These are phyloP conservation scores for Tolypocladium tropicale DNA, from an alignment of 2,329 filamentous ascomycete genomes.

Conservation along the genomic window DNA sequence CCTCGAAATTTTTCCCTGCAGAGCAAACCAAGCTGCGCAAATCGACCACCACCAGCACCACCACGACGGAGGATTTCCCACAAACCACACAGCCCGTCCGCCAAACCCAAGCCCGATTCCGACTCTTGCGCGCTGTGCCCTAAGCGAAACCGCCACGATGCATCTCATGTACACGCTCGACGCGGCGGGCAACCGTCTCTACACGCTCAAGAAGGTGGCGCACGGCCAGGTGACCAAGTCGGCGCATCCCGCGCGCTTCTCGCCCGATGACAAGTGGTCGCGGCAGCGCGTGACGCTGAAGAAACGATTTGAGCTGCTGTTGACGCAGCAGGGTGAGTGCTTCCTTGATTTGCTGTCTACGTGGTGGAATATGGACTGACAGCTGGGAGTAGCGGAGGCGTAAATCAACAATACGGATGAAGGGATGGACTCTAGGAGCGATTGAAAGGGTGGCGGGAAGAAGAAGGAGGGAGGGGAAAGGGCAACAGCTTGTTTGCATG, in stretches of 20 bases:
- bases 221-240: conserved; percentile 85
- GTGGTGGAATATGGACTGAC: background rate
- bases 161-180: conserved; percentile 78
- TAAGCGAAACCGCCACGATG: conserved; percentile 27
- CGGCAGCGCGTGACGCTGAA: conserved; percentile 91
- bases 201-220: conserved; percentile 88
- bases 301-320: conserved; percentile 79
- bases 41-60: background rate
- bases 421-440: too few species aligned
- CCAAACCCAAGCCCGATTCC: conserved; percentile 3
- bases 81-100: too few species aligned
- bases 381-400: background rate
- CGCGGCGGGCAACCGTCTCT: conserved; percentile 72
- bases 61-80: background rate
- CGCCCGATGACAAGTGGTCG: conserved; percentile 97
- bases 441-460: background rate
- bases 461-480: background rate
- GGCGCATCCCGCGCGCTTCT: conserved; percentile 92
- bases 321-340: conserved; percentile 62
- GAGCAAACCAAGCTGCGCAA: background rate
- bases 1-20: conserved; percentile 1
- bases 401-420: background rate
- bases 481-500: background rate
- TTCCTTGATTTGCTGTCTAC: too few species aligned
- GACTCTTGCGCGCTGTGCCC: too few species aligned